These are phyloP conservation scores for Fremontodendron californicum DNA, from an alignment of 345 rosid species.

Conservation along the genomic window DNA sequence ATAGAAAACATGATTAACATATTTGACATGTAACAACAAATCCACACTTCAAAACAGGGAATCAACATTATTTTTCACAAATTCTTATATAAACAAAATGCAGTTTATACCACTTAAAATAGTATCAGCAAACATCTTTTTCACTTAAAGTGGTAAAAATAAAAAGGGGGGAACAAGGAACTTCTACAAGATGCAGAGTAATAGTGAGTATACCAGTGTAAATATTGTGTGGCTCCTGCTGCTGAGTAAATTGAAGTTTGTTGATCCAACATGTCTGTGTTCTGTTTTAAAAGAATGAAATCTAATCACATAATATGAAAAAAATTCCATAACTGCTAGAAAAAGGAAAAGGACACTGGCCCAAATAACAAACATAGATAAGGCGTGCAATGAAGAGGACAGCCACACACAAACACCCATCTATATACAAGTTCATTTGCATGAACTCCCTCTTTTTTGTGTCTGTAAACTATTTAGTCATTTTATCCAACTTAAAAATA, in stretches of 20 bases:
- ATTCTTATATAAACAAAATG: neutral
- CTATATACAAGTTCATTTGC: neutral
- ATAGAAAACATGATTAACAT: neutral
- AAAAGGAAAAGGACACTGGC: neutral
- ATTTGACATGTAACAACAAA: slow-evolving; percentile 9
- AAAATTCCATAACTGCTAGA: neutral
- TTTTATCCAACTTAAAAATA: neutral
- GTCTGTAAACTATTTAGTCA: neutral
- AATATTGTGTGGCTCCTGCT: slow-evolving; percentile 99
- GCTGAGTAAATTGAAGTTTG: slow-evolving; percentile 94
- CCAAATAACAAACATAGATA: neutral
- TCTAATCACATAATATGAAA: slow-evolving; percentile 10
- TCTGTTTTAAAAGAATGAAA: slow-evolving; percentile 48
- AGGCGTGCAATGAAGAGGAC: slow-evolving; percentile 2
- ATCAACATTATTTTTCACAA: neutral
- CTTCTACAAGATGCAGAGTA: neutral
- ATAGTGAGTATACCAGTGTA: slow-evolving; percentile 68
- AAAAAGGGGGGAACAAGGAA: neutral
- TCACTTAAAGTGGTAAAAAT: neutral
- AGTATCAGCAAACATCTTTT: neutral
- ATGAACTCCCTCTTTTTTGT: too few relatives aligned
- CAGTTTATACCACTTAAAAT: slow-evolving; percentile 6
- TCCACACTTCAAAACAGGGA: neutral
- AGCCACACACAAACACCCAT: slow-evolving; percentile 2
- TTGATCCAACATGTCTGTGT: slow-evolving; percentile 98